Evolutionary conservation across 208 protist species (phyloP), one percentile per base, ranked within the genome.

Genomic region (Trypanosoma cruzi): DNA sequence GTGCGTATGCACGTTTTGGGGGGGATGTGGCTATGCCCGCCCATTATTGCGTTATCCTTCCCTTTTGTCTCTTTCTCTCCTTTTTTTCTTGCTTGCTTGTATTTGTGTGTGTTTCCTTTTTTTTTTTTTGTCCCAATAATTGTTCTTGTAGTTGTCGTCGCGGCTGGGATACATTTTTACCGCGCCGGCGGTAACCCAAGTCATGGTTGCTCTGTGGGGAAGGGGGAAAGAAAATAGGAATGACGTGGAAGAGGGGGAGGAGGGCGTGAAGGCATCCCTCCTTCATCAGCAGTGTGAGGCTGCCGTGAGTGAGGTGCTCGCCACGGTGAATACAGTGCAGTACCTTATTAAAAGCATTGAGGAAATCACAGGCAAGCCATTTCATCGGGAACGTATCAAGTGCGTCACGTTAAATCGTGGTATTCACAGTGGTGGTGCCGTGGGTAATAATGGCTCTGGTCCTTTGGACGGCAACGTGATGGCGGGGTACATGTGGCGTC

Each of bases 341-440:
- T 96, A 96, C 73, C 44, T 96, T n/a, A 84, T 94, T 36, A 68
- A 81, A 26, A 84, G 77, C 71, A 93, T 96, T 49, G 84, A 91
- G 55, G 81, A 85, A 40, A 76, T 96, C 53, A 81, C 78, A 0
- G 68, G 78, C 1, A 63, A 54, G 16, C 50, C 81, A 0, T 94
- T 96, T 61, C 49, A 36, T 22, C 73, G 86, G n/a, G 70, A 87
- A 8, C 90, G 86, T 42, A 92, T 96, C 60, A 93, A 93, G 66
- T 96, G 90, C 50, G 75, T 96, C 2, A 63, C 65, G 4, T 29
- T 55, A n/a, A n/a, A n/a, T n/a, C n/a, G n/a, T n/a, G n/a, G n/a
- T n/a, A n/a, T n/a, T n/a, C n/a, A n/a, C n/a, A n/a, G n/a, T 2
- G 42, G 37, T 49, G 67, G 28, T 4, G 42, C 22, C 6, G 44